Conservation (phyloP, 371 early-diverging fungal species). For the Choanephora cucurbitarum region DNA sequence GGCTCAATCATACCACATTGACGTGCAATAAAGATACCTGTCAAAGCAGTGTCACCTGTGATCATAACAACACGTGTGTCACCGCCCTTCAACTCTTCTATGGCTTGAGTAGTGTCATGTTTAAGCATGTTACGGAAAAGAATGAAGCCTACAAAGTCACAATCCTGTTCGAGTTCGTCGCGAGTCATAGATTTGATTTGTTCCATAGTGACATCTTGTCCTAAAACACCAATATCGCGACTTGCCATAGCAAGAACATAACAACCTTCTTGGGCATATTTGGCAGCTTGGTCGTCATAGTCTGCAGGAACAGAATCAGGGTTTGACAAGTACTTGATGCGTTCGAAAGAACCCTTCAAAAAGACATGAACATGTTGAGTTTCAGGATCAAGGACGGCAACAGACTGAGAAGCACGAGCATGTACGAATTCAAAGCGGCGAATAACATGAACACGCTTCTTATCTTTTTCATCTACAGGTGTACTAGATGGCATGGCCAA, state of each 20-base stretch:
- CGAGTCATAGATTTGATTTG: slow-evolving; percentile 52
- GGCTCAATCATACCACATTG: slow-evolving; percentile 71
- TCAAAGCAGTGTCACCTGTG: slow-evolving; percentile 92
- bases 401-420: slow-evolving; percentile 82
- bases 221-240: slow-evolving; percentile 57
- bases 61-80: slow-evolving; percentile 85
- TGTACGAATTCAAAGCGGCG: slow-evolving; percentile 93
- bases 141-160: slow-evolving; percentile 71
- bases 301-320: slow-evolving; percentile 63
- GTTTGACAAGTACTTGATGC: slow-evolving; percentile 60
- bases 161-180: slow-evolving; percentile 68
- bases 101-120: slow-evolving; percentile 68
- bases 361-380: slow-evolving; percentile 66
- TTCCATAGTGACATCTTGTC: slow-evolving; percentile 37
- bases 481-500: slow-evolving; percentile 32
- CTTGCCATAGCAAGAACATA: slow-evolving; percentile 81
- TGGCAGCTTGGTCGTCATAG: slow-evolving; percentile 55
- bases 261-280: slow-evolving; percentile 74
- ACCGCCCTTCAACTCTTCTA: slow-evolving; percentile 75
- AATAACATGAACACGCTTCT: slow-evolving; percentile 48
- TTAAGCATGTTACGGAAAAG: slow-evolving; percentile 91
- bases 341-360: slow-evolving; percentile 86
- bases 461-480: slow-evolving; percentile 51
- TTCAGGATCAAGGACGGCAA: slow-evolving; percentile 63
- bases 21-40: slow-evolving; percentile 85